These are phyloP conservation scores for Mallotus japonicus DNA, from an alignment of 441 rosid species.

Conservation along the genomic window DNA sequence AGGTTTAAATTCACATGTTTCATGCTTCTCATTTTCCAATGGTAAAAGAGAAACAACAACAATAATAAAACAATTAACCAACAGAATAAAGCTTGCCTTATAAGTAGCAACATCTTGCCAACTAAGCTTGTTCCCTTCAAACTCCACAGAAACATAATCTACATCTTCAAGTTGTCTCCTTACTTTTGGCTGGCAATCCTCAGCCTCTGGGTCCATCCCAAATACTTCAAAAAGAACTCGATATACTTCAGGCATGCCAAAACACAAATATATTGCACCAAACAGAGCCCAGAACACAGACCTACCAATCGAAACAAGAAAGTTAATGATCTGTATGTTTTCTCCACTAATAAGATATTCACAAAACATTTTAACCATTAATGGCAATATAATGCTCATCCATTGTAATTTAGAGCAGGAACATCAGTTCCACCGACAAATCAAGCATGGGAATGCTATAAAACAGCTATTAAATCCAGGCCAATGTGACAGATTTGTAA, in stretches of 20 bases:
- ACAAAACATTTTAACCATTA: constrained; percentile 5
- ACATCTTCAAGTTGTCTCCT: constrained; percentile 96
- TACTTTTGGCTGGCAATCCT: constrained; percentile 81
- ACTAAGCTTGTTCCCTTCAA: constrained; percentile 70
- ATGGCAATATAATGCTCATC: background rate
- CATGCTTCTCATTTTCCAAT: constrained; percentile 5
- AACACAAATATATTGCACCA: constrained; percentile 91
- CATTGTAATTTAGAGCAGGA: background rate
- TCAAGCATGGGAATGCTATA: constrained; percentile 8
- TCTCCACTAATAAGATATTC: background rate
- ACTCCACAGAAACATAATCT: constrained; percentile 90
- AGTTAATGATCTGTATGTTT: background rate
- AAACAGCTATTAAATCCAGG: background rate
- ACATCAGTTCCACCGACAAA: background rate
- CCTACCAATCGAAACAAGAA: constrained; percentile 39
- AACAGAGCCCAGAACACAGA: constrained; percentile 93
- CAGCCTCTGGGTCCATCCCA: constrained; percentile 97
- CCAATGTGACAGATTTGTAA: background rate
- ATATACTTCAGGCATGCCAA: constrained; percentile 96
- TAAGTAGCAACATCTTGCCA: constrained; percentile 95
- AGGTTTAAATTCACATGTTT: background rate
- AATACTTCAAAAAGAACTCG: constrained; percentile 93
- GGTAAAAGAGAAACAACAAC: background rate
- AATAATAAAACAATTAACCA: background rate
- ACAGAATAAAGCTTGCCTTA: constrained; percentile 47